Evolutionary conservation across 1,284 basidiomycete species (phyloP).

Genomic region (Trametes versicolor): DNA sequence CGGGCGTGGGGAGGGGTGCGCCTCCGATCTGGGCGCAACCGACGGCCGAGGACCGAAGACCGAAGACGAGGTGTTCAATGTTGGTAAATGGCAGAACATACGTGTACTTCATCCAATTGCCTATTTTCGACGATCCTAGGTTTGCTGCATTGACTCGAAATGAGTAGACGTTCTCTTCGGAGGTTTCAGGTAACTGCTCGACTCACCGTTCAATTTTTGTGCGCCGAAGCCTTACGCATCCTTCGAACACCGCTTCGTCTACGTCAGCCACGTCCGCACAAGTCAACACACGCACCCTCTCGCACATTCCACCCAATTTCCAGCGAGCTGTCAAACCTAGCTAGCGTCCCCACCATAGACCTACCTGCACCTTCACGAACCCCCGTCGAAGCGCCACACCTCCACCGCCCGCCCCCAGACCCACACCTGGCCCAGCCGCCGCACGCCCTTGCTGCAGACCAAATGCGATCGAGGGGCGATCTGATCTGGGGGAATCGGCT

Average conservation of each 20-base stretch:
- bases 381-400: constrained; percentile 3
- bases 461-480: constrained; percentile 4
- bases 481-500: constrained; percentile 9
- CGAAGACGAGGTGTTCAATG: background rate
- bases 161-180: background rate
- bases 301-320: background rate
- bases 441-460: background rate
- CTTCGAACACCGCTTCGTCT: no score
- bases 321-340: background rate
- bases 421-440: constrained; percentile 23
- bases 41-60: constrained; percentile 5
- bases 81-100: background rate
- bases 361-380: background rate
- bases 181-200: background rate
- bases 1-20: background rate
- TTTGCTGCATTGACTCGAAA: background rate
- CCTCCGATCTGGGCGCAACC: constrained; percentile 5
- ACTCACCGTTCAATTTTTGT: background rate
- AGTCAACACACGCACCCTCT: background rate
- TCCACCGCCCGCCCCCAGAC: background rate
- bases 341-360: background rate
- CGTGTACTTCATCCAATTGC: background rate
- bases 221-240: no score
- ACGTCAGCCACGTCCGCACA: no score
- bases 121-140: no score